Percentiles rank a stretch among this genome's conserved stretches.
These are phyloP conservation scores for Clitocybe nebularis DNA, from an alignment of 1,284 basidiomycete species.

Conservation along the genomic window DNA sequence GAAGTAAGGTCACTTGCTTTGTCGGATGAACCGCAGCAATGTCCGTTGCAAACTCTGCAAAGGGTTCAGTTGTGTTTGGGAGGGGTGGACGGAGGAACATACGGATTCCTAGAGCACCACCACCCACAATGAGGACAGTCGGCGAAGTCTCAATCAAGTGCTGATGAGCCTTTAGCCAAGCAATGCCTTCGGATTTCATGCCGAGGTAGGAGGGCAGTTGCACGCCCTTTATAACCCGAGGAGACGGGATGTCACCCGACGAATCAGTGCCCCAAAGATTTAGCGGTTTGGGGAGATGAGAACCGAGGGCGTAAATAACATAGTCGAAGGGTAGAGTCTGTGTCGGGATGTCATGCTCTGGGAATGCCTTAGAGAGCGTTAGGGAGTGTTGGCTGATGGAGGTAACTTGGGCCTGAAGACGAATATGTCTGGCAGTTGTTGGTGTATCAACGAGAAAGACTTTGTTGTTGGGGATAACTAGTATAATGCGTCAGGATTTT, in stretches of 20 bases:
- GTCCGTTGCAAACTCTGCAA: constrained; percentile 63
- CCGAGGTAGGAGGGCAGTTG: constrained; percentile 31
- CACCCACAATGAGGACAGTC: constrained; percentile 54
- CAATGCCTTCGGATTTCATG: constrained; percentile 42
- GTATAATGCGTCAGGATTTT: constrained; percentile 4
- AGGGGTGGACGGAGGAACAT: constrained; percentile 20
- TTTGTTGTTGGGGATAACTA: constrained; percentile 63
- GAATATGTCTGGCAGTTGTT: constrained; percentile 19
- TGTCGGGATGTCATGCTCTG: constrained; percentile 36
- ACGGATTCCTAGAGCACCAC: constrained; percentile 64
- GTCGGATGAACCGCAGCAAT: constrained; percentile 57
- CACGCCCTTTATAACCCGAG: constrained; percentile 7
- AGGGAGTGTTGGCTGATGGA: constrained; percentile 41
- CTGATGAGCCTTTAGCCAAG: constrained; percentile 47
- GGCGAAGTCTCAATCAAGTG: constrained; percentile 36
- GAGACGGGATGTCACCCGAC: constrained; percentile 3
- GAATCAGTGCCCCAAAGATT: constrained; percentile 43
- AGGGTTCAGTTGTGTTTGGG: background rate
- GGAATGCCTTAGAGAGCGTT: constrained; percentile 43
- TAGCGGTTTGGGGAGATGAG: constrained; percentile 52
- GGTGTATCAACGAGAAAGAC: constrained; percentile 25
- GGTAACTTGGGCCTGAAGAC: constrained; percentile 36
- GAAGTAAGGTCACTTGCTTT: constrained; percentile 63
- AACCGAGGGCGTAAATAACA: constrained; percentile 55
- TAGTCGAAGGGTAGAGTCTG: constrained; percentile 44